Conservation (phyloP, 345 rosid genomes). For the Angophora floribunda region DNA sequence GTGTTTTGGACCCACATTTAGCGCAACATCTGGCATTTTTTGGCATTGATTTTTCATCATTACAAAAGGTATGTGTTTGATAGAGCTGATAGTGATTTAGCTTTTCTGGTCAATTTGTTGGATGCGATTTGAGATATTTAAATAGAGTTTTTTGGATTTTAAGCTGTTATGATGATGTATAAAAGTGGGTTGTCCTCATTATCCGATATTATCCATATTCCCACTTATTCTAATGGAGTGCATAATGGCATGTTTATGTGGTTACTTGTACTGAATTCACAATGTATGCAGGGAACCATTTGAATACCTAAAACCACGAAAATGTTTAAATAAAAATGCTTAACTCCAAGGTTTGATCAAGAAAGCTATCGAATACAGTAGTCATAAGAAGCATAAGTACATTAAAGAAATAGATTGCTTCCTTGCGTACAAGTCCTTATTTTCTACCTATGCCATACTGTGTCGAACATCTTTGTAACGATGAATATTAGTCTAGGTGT, state of each 20-base stretch:
- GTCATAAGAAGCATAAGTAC: background rate
- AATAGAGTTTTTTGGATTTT: background rate
- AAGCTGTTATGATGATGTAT: background rate
- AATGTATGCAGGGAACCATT: background rate
- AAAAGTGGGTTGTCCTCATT: background rate
- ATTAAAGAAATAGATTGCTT: background rate
- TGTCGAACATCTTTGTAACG: background rate
- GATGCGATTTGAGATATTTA: background rate
- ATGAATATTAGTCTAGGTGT: background rate
- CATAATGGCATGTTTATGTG: background rate
- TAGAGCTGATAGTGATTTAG: background rate
- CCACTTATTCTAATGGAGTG: background rate
- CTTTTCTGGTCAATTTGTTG: background rate
- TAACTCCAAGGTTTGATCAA: background rate
- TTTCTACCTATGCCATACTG: background rate
- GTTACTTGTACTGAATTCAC: background rate
- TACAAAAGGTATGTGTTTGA: constrained; percentile 56
- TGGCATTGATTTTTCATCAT: constrained; percentile 92
- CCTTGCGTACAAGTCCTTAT: background rate
- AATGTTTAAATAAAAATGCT: background rate
- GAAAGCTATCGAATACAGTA: background rate
- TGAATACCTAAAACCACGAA: background rate
- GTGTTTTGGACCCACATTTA: constrained; percentile 85
- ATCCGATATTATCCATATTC: background rate
- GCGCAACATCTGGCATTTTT: constrained; percentile 91